A percentile compares a stretch with the other conserved stretches of the same genome.
Conservation (phyloP, 768 basidiomycete genomes). For the Leccinum boreale region DNA sequence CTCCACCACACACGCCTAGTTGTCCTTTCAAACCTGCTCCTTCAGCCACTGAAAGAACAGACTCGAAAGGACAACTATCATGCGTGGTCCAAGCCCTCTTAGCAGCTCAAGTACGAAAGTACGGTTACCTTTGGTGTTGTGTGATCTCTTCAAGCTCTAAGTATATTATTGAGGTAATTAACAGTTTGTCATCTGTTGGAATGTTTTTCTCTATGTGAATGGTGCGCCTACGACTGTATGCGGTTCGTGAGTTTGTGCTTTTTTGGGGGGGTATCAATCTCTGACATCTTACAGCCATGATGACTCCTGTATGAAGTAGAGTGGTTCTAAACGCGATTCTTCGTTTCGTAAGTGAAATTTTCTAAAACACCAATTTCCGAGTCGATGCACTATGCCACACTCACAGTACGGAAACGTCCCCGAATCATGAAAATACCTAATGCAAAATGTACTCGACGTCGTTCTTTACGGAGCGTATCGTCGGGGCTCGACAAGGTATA, state of each 20-base stretch:
- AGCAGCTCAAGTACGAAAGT: neutral
- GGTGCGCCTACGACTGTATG: neutral
- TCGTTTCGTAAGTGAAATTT: neutral
- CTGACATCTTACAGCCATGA: neutral
- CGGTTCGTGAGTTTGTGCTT: neutral
- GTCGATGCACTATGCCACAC: neutral
- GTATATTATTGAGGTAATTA: too few species aligned
- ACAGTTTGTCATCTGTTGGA: neutral
- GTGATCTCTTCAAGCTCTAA: neutral
- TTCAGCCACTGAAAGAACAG: neutral
- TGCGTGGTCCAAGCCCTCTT: neutral
- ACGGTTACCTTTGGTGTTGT: neutral
- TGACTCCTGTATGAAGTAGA: too few species aligned
- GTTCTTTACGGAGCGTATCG: too few species aligned
- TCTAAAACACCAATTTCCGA: neutral
- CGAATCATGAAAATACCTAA: neutral
- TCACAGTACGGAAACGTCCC: neutral
- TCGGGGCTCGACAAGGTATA: too few species aligned
- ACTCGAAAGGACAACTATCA: too few species aligned
- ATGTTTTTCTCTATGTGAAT: neutral
- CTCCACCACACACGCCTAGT: neutral
- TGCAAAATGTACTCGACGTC: too few species aligned
- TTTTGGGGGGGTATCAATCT: neutral
- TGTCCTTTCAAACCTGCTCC: neutral
- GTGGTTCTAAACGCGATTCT: neutral